These are phyloP conservation scores for Fusarium protoensiforme DNA, from an alignment of 2,329 filamentous ascomycete genomes.

Conservation along the genomic window DNA sequence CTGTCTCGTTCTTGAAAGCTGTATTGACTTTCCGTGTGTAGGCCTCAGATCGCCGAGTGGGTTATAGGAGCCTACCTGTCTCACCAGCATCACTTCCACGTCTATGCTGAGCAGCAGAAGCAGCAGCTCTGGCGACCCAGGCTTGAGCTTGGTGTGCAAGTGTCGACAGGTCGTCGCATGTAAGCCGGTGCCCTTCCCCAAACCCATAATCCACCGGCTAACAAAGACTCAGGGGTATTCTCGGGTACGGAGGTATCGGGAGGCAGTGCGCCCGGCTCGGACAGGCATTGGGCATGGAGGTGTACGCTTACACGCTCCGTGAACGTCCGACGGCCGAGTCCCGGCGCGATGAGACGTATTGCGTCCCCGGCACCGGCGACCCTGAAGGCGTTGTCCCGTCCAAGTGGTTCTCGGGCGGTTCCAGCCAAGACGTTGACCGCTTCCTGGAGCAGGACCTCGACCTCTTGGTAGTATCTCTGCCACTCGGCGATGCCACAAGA, in stretches of 20 bases:
- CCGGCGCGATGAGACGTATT: constrained; percentile 68
- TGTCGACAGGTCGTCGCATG: constrained; percentile 51
- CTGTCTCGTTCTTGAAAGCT: not conserved
- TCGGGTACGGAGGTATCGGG: constrained; percentile 60
- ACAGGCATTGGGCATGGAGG: constrained; percentile 71
- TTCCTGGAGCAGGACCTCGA: constrained; percentile 58
- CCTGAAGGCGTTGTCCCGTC: constrained; percentile 54
- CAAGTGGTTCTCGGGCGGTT: constrained; percentile 55
- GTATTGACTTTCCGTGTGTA: constrained; percentile 10
- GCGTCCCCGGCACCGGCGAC: constrained; percentile 70
- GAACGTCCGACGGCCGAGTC: constrained; percentile 69
- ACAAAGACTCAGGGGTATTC: constrained; percentile 44
- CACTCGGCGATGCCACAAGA: constrained; percentile 39
- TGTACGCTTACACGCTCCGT: constrained; percentile 74
- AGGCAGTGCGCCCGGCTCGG: constrained; percentile 59
- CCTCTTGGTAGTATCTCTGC: constrained; percentile 55
- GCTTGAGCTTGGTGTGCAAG: constrained; percentile 37
- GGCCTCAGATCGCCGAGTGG: constrained; percentile 55
- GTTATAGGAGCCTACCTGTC: constrained; percentile 51
- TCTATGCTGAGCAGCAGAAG: constrained; percentile 45
- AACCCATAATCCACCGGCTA: not conserved
- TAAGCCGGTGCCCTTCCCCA: constrained; percentile 23
- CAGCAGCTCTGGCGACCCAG: constrained; percentile 42
- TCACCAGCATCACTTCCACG: constrained; percentile 46
- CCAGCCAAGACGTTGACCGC: constrained; percentile 48